Base-by-base conservation (phyloP, 805 yeast species). In the Danielia oregonensis region DNA sequence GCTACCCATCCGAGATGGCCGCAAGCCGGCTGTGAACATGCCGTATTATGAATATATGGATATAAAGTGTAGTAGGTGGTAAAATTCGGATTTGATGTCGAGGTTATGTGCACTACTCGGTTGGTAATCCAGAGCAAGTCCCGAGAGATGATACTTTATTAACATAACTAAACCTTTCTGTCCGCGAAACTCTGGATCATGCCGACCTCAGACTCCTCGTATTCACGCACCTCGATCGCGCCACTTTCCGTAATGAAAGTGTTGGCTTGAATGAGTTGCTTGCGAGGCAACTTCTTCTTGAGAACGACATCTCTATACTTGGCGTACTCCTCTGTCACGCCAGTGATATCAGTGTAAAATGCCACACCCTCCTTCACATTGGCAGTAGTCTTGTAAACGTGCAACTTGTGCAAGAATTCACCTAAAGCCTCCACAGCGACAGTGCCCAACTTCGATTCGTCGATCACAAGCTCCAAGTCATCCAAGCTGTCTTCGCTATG, bases 251-350 rank as follows among this genome's bases (percentile, higher is more conserved):
- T 46, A 29, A 76, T 42, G 17, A 62, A 47, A 6, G 95, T 82
- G 60, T 87, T 87, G 17, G 88, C 86, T 61, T 87, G 96, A 37
- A 87, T 78, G 46, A 82, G 74, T 56, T 86, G 94, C 58, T 79
- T 82, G 58, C 96, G 76, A 42, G 96, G 95, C 48, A 82, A 68
- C 61, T 86, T 84, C 55, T 84, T 82, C 29, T 65, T 62, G 40
- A 87, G 63, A 10, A 87, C 87, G 24, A 72, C 65, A 35, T 78
- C 81, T 62, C 95, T 74, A 54, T 72, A 82, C 43, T 69, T 61
- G 17, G 85, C 76, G 35, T 82, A 63, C 12, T 82, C 85, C 10
- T 65, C 70, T 6, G 78, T 71, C 26, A 82, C 87, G 2, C 72
- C 67, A n/a, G 95, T 80, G 61, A 79, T 79, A 17, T 78, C 79